A percentile compares a stretch with the other conserved stretches of the same genome.
phyloP scores from a whole-genome alignment of 78 protist genomes.

The Dictyostelium firmibasis region DNA sequence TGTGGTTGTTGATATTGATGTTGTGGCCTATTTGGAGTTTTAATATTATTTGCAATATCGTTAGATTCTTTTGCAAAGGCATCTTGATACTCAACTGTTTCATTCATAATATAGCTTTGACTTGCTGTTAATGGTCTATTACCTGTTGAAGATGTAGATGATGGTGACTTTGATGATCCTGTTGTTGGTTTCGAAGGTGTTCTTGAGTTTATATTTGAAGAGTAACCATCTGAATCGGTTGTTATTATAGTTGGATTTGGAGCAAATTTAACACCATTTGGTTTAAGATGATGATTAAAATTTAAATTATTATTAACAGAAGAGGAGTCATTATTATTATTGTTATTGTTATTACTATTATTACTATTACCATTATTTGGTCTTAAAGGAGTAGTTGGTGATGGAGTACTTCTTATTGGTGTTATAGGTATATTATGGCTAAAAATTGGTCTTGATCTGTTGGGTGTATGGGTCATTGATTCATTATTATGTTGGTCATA shows the following conservation, averaged over 20 bases:
- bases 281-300: background rate
- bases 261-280: background rate
- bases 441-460: background rate
- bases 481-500: background rate
- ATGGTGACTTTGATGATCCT: background rate
- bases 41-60: constrained; percentile 1
- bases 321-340: background rate
- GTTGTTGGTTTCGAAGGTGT: background rate
- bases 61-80: background rate
- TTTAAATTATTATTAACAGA: background rate
- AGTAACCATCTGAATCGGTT: background rate
- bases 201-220: background rate
- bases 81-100: background rate
- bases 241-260: background rate
- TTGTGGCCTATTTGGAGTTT: background rate
- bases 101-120: constrained; percentile 2
- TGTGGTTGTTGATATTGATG: background rate
- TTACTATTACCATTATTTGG: background rate
- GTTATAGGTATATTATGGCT: background rate
- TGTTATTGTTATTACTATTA: background rate
- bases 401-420: background rate
- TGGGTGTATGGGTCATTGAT: background rate
- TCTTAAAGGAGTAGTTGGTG: background rate
- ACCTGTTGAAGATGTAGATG: too few relatives aligned
- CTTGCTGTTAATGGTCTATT: background rate